Evolutionary conservation across 2,329 filamentous ascomycete species (phyloP).

Genomic region (Erysiphe pulchra): DNA sequence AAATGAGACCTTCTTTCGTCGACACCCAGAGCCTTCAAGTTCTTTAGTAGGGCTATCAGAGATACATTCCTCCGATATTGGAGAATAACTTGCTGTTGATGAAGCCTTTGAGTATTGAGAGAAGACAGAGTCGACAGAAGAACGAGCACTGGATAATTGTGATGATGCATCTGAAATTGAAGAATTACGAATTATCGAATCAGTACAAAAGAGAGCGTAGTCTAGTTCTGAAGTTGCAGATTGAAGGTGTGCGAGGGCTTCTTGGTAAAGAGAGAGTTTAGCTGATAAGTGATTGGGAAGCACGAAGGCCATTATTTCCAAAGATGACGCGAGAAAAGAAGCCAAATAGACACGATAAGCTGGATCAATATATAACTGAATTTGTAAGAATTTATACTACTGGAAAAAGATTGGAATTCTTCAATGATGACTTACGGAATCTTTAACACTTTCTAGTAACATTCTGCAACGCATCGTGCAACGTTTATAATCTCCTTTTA

Average conservation of each 20-base stretch:
- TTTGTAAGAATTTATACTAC: not conserved
- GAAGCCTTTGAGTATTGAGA: constrained; percentile 6
- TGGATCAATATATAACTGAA: constrained; percentile 4
- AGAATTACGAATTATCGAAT: constrained; percentile 2
- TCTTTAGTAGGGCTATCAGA: not conserved
- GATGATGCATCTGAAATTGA: constrained; percentile 4
- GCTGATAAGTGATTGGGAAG: constrained; percentile 7
- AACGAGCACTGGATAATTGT: constrained; percentile 7
- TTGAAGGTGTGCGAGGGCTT: constrained; percentile 8
- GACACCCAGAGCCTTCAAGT: not conserved
- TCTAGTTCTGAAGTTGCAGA: constrained; percentile 8
- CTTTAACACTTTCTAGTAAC: constrained; percentile 9
- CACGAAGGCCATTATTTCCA: constrained; percentile 9
- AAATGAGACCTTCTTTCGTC: constrained; percentile 11
- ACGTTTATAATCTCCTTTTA: constrained; percentile 10
- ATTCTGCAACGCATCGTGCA: constrained; percentile 10
- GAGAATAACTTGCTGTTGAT: not conserved
- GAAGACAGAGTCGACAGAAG: constrained; percentile 11
- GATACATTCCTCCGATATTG: not conserved
- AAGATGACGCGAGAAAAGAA: constrained; percentile 11
- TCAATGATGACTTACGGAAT: constrained; percentile 7
- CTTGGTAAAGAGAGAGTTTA: constrained; percentile 11
- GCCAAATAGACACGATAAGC: constrained; percentile 11
- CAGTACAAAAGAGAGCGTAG: constrained; percentile 5
- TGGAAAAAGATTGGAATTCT: not conserved